Evolutionary conservation across 1,284 basidiomycete genomes (phyloP).

Genomic region (Kwoniella shivajii): DNA sequence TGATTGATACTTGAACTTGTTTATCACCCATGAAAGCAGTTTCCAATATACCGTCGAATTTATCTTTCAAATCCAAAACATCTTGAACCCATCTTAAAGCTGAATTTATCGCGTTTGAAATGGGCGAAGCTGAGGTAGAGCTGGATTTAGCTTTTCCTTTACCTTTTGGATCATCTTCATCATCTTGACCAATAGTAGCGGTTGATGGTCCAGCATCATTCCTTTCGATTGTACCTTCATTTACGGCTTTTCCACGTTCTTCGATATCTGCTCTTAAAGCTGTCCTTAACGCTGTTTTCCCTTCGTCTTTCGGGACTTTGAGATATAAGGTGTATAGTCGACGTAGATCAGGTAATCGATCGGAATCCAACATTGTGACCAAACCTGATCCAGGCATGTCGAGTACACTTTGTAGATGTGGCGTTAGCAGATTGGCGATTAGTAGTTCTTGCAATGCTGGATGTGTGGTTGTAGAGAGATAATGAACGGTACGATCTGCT

Average conservation of each 20-base stretch:
- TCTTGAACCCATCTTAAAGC: constrained; percentile 95
- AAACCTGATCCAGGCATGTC: constrained; percentile 83
- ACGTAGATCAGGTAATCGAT: constrained; percentile 74
- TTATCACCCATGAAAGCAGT: constrained; percentile 73
- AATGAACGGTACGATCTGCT: constrained; percentile 83
- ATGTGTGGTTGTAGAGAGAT: constrained; percentile 77
- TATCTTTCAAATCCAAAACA: constrained; percentile 87
- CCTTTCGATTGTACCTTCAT: constrained; percentile 58
- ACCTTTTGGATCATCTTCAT: constrained; percentile 58
- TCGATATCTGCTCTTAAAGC: constrained; percentile 76
- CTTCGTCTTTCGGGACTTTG: constrained; percentile 64
- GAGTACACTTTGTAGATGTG: constrained; percentile 75
- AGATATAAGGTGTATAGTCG: constrained; percentile 79
- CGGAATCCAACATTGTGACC: constrained; percentile 81
- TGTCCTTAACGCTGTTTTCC: constrained; percentile 67
- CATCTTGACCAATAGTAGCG: constrained; percentile 21
- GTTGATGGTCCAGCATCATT: constrained; percentile 42
- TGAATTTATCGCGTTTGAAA: constrained; percentile 46
- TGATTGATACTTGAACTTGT: constrained; percentile 78
- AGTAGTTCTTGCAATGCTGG: constrained; percentile 72
- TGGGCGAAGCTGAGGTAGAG: constrained; percentile 22
- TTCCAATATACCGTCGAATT: constrained; percentile 76
- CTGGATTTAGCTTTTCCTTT: constrained; percentile 58
- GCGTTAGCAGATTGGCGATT: constrained; percentile 73
- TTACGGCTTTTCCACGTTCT: constrained; percentile 78